Evolutionary conservation across 345 rosid genomes (phyloP).

Genomic region (Rhizophora apiculata): DNA sequence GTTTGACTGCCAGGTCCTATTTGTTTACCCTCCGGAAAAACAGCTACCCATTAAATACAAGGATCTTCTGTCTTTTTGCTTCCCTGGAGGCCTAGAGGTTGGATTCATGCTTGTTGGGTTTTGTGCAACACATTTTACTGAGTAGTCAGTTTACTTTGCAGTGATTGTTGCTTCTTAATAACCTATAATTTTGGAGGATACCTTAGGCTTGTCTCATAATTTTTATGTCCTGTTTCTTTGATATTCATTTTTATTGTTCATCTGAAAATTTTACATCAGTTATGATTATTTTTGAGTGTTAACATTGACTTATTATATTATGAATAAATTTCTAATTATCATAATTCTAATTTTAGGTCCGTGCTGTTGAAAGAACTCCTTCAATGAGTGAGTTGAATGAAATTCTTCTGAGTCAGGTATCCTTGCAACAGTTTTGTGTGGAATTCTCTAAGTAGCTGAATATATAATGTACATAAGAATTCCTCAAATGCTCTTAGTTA

Average conservation of each 20-base stretch:
- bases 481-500: not conserved
- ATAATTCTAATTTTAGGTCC: constrained; percentile 50
- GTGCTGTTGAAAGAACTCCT: constrained; percentile 88
- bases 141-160: not conserved
- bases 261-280: no score
- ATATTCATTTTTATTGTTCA: not conserved
- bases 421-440: constrained; percentile 9
- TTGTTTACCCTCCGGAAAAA: constrained; percentile 88
- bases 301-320: constrained; percentile 4
- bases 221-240: not conserved
- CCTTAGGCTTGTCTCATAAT: not conserved
- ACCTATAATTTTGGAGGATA: no score
- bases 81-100: constrained; percentile 95
- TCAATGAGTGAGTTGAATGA: constrained; percentile 96
- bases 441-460: constrained; percentile 6
- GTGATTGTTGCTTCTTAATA: no score
- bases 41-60: constrained; percentile 72
- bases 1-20: constrained; percentile 61
- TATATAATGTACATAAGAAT: constrained; percentile 8
- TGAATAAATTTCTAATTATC: constrained; percentile 19
- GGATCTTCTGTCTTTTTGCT: constrained; percentile 92
- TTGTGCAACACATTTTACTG: not conserved
- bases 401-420: constrained; percentile 86
- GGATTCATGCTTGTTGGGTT: constrained; percentile 15
- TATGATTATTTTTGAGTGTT: not conserved